Evolutionary conservation across 2,329 filamentous ascomycete genomes (phyloP), one percentile per base, ranked within the genome.

Genomic region (Sclerotinia subarctica): DNA sequence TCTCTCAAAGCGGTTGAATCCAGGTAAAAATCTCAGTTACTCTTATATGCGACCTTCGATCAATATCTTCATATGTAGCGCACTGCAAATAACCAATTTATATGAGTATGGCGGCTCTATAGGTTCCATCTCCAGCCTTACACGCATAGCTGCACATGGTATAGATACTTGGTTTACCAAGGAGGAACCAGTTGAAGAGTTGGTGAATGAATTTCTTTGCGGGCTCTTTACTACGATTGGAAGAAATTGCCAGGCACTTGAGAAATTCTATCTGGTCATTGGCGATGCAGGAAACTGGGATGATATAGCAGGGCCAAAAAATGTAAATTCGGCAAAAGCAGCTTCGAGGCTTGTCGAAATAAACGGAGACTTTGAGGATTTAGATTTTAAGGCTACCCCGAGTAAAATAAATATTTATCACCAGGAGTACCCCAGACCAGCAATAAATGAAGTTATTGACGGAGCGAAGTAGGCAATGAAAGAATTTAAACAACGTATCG

Each of bases 11-110:
- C 21, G 24, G 2, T 35, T 5, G 2, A 6, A 38, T 42, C 13
- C 38, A 13, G 3, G 35, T 19, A 11, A 35, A 35, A 10, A 26
- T 3, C 11, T 35, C 1, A 24, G 19, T 10, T 49, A 62, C 44
- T 19, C 46, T 10, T 49, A 62, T 19, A n/a, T 49, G 13, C 44
- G 44, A 24, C 44, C 29, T 35, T 35, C 44, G 44, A 8, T 24
- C 13, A 29, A 62, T 49, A 8, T 13, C 3, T 35, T 51, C 2
- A 35, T 35, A 29, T 42, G 21, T 38, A 15, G 15, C 15, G 38
- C 46, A n/a, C 4, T 15, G 5, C 7, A 5, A 3, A 19, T 1
- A 4, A 1, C 1, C 3, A 6, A 10, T 0, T 35, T 51, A 7
- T 35, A 49, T 26, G 2, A 24, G 13, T 3, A 21, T 21, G n/a